Evolutionary conservation across 2,329 filamentous ascomycete genomes (phyloP), one percentile per base, ranked within the genome.

Genomic region (Stenocarpella maydis): DNA sequence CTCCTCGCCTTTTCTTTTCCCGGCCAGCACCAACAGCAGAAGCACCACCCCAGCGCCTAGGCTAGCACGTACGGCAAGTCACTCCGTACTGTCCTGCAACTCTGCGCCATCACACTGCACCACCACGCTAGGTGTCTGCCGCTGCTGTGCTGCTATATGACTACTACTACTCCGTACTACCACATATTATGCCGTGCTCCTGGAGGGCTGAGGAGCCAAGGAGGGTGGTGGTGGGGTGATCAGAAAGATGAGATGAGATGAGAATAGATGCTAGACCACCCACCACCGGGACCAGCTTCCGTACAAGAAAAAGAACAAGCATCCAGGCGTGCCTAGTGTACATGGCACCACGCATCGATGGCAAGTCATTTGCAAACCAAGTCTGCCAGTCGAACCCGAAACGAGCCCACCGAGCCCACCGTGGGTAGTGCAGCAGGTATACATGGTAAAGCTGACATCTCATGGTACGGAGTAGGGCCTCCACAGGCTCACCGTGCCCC

Each of bases 331-430:
- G 9, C 31, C 4, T 9, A 9, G 15, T 4, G 24, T 24, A 63
- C 58, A 49, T 24, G 19, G n/a, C 9, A 61, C 43, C 58, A 63
- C 58, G 58, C 58, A 37, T 63, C 58, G 28, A 63, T 43, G 17
- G 28, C n/a, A 47, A 49, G 58, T 49, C 58, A 49, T 63, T 28
- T 63, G 41, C 58, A 21, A 21, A 45, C 39, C 39, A 45, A 41
- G n/a, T n/a, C n/a, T n/a, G n/a, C n/a, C n/a, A n/a, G n/a, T 61
- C 55, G 55, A 61, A 26, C 58, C 58, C 58, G 58, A 61, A 47
- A 61, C 58, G 15, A 61, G 19, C 26, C 58, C 58, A 61, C 58
- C 12, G 58, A 17, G 58, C 58, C 58, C 41, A 24, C 21, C 21
- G 58, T 61, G 55, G 55, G 55, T 61, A 45, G 58, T 47, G 55